Evolutionary conservation across 2,329 filamentous ascomycete genomes (phyloP).

Genomic region (Ceratocystis diversiconidia): DNA sequence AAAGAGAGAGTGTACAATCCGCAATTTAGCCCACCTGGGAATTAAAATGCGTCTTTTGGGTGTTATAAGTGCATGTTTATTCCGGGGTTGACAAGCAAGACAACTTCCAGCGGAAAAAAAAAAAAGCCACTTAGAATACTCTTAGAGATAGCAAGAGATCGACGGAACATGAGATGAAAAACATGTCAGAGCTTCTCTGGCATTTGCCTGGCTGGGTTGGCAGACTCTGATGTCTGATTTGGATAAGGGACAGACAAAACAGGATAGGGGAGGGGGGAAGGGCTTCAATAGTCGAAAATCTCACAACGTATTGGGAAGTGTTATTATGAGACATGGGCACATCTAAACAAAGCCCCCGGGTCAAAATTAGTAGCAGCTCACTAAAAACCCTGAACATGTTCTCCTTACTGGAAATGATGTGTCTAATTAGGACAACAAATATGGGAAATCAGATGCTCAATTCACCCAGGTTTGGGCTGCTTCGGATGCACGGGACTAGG

Average conservation of each 20-base stretch:
- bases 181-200: constrained; percentile 6
- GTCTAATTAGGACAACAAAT: background rate
- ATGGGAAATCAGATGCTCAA: background rate
- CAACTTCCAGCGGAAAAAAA: background rate
- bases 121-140: background rate
- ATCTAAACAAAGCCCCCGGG: constrained; percentile 1
- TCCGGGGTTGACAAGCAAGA: background rate
- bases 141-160: constrained; percentile 1
- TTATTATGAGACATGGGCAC: background rate
- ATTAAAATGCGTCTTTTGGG: background rate
- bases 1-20: background rate
- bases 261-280: background rate
- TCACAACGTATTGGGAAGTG: background rate
- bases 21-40: background rate
- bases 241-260: background rate
- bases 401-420: constrained; percentile 4
- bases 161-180: constrained; percentile 1
- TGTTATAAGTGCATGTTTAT: too few species aligned
- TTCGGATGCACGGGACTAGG: constrained; percentile 3
- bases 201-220: background rate
- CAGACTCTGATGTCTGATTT: background rate
- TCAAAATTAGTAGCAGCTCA: background rate
- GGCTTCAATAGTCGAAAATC: background rate
- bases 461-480: background rate
- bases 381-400: background rate